Evolutionary conservation across 345 rosid genomes (phyloP), one percentile per base, ranked within the genome.

Genomic region (Eucalyptus lansdowneana): DNA sequence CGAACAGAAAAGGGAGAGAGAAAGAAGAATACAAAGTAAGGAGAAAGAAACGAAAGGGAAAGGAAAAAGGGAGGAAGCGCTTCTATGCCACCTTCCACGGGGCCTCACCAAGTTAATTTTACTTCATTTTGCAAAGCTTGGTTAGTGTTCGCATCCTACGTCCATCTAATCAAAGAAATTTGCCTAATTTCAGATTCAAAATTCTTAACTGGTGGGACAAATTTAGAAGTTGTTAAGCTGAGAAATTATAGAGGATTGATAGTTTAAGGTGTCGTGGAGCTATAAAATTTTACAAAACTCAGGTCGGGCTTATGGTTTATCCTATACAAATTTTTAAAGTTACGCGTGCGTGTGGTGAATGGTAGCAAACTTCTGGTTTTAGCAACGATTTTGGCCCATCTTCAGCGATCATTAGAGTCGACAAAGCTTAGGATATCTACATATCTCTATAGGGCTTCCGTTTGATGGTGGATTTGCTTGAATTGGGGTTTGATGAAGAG

Each of bases 291-390:
- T 7, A 65, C 8, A 65, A 14, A 65, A 14, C 17, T 14, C 10
- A 4, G 4, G 4, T 65, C 5, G 2, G 9, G 5, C 17, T 62
- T 13, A 62, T 2, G 4, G 0, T 62, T 62, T 12, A 29, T n/a
- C 69, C 5, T 4, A 29, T 27, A 4, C 7, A n/a, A 29, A 29
- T 27, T 13, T 62, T 29, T 3, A 29, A 62, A 29, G 5, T 27
- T 29, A 27, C 14, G 9, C 9, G 1, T 15, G 53, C 0, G 15
- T 0, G 15, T 62, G 69, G 8, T 60, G 15, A 27, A 62, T n/a
- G 8, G 17, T 62, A 62, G 69, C 31, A 6, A 62, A 62, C 16
- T 62, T 29, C 31, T 8, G 4, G 16, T 27, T 60, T 62, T 62
- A 27, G 9, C 8, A 3, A 27, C 4, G 4, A 25, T 60, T 60